phyloP scores from a whole-genome alignment of 2,329 filamentous ascomycete species.

The Coleophoma cylindrospora region DNA sequence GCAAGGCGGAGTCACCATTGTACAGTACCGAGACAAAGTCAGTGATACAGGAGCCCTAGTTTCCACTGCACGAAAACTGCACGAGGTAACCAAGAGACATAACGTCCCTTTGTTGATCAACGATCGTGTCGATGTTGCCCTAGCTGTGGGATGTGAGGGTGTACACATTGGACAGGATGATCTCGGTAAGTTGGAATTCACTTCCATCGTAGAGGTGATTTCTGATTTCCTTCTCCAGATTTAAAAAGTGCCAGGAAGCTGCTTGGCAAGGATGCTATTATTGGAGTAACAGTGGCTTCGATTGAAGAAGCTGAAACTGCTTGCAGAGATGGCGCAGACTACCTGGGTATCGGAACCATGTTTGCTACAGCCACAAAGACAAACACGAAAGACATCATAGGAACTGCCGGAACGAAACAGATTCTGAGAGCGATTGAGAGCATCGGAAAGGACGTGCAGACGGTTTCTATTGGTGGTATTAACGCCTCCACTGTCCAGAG shows the following conservation, averaged over 20 bases:
- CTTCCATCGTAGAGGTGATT: neutral
- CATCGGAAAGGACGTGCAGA: conserved; percentile 38
- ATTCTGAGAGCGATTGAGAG: conserved; percentile 56
- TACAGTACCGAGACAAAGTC: conserved; percentile 89
- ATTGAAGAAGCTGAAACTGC: conserved; percentile 68
- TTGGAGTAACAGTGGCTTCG: conserved; percentile 81
- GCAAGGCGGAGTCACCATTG: conserved; percentile 74
- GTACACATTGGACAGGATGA: conserved; percentile 96
- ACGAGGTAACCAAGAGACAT: conserved; percentile 61
- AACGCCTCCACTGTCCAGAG: conserved; percentile 70
- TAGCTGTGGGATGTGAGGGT: conserved; percentile 81
- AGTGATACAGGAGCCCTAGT: conserved; percentile 70
- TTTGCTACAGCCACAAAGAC: conserved; percentile 87
- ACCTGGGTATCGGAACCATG: conserved; percentile 86
- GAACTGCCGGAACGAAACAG: conserved; percentile 62
- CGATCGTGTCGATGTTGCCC: conserved; percentile 84
- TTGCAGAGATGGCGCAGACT: conserved; percentile 74
- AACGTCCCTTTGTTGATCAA: conserved; percentile 85
- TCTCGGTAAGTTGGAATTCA: conserved; percentile 51
- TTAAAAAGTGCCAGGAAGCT: conserved; percentile 62
- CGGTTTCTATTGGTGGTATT: conserved; percentile 87
- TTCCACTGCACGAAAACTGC: conserved; percentile 64
- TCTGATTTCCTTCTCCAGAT: conserved; percentile 33
- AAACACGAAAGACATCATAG: conserved; percentile 79
- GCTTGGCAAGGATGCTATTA: conserved; percentile 72